Percentiles rank a stretch among this genome's conserved stretches.
Conservation (phyloP, 768 basidiomycete species). For the Amanita jacksonii region DNA sequence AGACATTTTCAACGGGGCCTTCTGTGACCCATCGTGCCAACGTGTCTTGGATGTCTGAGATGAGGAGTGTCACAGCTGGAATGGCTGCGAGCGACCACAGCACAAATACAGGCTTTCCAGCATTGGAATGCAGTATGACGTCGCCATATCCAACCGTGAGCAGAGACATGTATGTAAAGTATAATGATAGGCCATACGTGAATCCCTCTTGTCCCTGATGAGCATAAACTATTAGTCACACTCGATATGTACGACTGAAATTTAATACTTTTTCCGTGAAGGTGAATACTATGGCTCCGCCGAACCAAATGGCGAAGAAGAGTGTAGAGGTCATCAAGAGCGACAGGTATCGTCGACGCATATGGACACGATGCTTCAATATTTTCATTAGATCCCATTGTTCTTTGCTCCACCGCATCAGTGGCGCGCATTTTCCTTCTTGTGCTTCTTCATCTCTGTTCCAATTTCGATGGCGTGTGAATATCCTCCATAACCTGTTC, state of each 20-base stretch:
- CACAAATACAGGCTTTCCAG: constrained; percentile 33
- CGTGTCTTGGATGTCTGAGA: constrained; percentile 40
- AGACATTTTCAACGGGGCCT: constrained; percentile 20
- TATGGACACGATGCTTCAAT: constrained; percentile 19
- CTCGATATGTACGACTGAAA: not conserved
- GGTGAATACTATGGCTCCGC: constrained; percentile 29
- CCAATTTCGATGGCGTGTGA: not conserved
- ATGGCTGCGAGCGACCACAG: constrained; percentile 32
- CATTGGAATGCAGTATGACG: constrained; percentile 23
- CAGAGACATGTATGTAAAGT: constrained; percentile 29
- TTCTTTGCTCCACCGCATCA: constrained; percentile 20
- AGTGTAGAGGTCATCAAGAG: constrained; percentile 21
- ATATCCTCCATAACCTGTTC: too few relatives aligned
- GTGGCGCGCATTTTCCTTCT: constrained; percentile 13
- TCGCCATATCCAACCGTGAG: constrained; percentile 36
- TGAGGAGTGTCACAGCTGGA: constrained; percentile 31
- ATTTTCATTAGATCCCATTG: constrained; percentile 32
- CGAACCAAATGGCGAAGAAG: constrained; percentile 23
- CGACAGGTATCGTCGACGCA: constrained; percentile 19
- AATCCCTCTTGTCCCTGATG: constrained; percentile 19
- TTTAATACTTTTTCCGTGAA: constrained; percentile 23
- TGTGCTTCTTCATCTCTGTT: constrained; percentile 7
- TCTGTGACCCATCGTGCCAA: constrained; percentile 30
- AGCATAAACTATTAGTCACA: not conserved
- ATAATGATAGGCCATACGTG: constrained; percentile 29